Evolutionary conservation across 192 early-diverging fungal species (phyloP).

Genomic region (Bifiguratus adelaidae): DNA sequence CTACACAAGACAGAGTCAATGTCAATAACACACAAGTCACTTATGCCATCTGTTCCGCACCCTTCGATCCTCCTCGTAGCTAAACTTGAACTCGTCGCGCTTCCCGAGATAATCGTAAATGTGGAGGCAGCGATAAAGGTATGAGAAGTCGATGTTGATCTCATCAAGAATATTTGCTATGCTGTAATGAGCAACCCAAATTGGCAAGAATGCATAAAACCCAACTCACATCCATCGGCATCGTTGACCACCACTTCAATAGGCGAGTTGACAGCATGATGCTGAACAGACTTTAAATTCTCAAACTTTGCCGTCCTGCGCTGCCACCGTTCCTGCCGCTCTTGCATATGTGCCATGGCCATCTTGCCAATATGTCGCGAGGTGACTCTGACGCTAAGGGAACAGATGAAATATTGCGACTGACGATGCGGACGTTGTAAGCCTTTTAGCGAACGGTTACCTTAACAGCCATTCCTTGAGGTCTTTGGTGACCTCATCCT

Average conservation of each 20-base stretch:
- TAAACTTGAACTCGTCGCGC: slow-evolving; percentile 70
- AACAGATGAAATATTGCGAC: neutral
- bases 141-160: slow-evolving; percentile 82
- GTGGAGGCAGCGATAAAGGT: slow-evolving; percentile 92
- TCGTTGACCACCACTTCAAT: slow-evolving; percentile 79
- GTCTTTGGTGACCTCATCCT: slow-evolving; percentile 74
- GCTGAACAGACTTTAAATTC: slow-evolving; percentile 29
- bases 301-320: slow-evolving; percentile 26
- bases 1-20: slow-evolving; percentile 13
- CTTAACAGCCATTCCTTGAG: slow-evolving; percentile 87
- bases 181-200: neutral
- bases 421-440: slow-evolving; percentile 3
- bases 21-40: neutral
- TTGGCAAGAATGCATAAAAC: neutral
- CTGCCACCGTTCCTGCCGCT: slow-evolving; percentile 53
- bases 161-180: slow-evolving; percentile 54
- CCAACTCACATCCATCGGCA: slow-evolving; percentile 55
- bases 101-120: slow-evolving; percentile 92
- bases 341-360: slow-evolving; percentile 71
- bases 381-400: slow-evolving; percentile 63
- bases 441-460: too few species aligned
- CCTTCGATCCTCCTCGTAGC: slow-evolving; percentile 84
- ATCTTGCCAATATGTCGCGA: slow-evolving; percentile 72
- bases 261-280: slow-evolving; percentile 59
- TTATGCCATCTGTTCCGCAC: slow-evolving; percentile 15